Percentiles rank a stretch among this genome's conserved stretches.
Evolutionary conservation across 1,284 basidiomycete genomes (phyloP).

Genomic region (Boletellus deceptivus): DNA sequence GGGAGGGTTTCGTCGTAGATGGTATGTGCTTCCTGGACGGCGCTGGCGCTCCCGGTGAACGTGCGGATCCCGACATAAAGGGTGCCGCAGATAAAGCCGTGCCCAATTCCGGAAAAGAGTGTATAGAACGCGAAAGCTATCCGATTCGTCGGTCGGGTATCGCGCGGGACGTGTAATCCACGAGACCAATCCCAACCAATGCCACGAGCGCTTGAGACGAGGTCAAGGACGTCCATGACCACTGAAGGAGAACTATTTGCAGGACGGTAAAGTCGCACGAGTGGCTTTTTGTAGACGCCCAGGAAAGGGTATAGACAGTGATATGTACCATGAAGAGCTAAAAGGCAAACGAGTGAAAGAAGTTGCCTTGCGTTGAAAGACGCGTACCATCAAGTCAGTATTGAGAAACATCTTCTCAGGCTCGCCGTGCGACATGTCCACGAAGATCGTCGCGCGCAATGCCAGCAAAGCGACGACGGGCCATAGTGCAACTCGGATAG

Average conservation of each 20-base stretch:
- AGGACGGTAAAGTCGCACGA: conserved; percentile 5
- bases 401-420: neutral
- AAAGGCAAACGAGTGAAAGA: neutral
- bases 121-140: conserved; percentile 25
- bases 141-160: conserved; percentile 39
- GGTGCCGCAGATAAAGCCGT: no score
- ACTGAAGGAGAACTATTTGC: conserved; percentile 6
- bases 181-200: conserved; percentile 45
- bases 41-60: neutral
- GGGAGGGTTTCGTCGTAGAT: conserved; percentile 44
- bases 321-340: neutral
- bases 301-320: neutral
- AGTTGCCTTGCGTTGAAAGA: neutral
- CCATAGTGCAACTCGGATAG: neutral
- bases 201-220: conserved; percentile 48
- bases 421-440: conserved; percentile 1
- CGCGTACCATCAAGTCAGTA: neutral
- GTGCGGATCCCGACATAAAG: neutral
- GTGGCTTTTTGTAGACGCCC: neutral
- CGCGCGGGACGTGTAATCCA: conserved; percentile 41
- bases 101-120: neutral
- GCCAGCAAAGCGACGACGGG: neutral
- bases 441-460: neutral
- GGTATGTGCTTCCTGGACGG: neutral
- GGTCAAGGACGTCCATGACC: conserved; percentile 45